Evolutionary conservation across 202 grass and related monocot genomes (phyloP), one percentile per base, ranked within the genome.

Genomic region (Panicum virgatum): DNA sequence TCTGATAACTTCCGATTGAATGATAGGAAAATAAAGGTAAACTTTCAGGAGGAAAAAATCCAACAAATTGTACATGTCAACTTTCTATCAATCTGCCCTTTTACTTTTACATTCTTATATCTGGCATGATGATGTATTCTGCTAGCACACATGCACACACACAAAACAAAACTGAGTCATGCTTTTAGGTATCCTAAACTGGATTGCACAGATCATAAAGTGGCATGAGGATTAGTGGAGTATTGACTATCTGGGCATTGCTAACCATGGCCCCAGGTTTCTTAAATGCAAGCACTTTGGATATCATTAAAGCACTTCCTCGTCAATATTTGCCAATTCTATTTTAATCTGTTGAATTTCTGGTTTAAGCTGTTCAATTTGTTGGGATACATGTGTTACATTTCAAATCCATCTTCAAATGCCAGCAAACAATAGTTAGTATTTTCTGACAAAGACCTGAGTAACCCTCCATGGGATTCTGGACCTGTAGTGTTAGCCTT

Each of bases 11-110:
- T 88, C 37, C 57, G 32, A 82, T 89, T 85, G 89, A 89, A 80
- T 64, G 77, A 82, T 91, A 84, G 83, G 80, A 85, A 90, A 84
- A 88, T 79, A 91, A 97, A 97, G 94, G 91, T 94, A 97, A 91
- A 88, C 72, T 81, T 90, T 88, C 68, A 84, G 82, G 69, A 84
- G 84, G 48, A 75, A 90, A 84, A 86, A 86, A 72, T 73, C 66
- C 66, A 82, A 75, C 18, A 89, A 66, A 69, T 76, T 93, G 82
- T 91, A 84, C 62, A 77, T 54, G 23, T 22, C 40, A 29, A 42
- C 32, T 79, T 84, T 62, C 46, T 84, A 88, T 91, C 62, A 18
- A 88, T 60, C 7, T 83, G 68, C 32, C 40, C 16, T 45, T 80
- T 34, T 34, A 34, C 32, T 34, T 34, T 74, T 78, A 69, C 25